Conservation (phyloP, 345 rosid species). For the Anastatica hierochuntica region DNA sequence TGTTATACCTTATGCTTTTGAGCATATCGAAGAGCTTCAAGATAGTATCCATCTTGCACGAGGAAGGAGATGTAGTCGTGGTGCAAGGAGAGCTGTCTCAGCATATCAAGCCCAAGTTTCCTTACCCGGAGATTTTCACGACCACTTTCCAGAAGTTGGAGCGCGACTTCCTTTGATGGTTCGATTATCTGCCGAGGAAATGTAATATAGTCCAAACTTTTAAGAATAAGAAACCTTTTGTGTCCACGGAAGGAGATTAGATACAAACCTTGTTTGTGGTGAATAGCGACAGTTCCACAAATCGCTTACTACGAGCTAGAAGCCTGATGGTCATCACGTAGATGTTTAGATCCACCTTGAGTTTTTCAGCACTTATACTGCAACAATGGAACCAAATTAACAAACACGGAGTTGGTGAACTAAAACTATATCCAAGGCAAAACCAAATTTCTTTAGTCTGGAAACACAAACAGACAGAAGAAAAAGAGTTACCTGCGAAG, state of each 20-base stretch:
- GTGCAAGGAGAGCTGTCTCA: conserved; percentile 83
- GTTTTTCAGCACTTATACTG: conserved; percentile 67
- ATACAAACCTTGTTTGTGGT: conserved; percentile 66
- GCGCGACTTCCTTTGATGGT: conserved; percentile 92
- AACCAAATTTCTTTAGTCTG: conserved; percentile 12
- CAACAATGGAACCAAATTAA: conserved; percentile 18
- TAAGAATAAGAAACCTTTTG: conserved; percentile 2
- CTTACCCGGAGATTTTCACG: conserved; percentile 52
- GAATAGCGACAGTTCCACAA: conserved; percentile 66
- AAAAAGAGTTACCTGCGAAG: conserved; percentile 53
- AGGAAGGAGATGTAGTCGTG: conserved; percentile 39
- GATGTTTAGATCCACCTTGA: conserved; percentile 63
- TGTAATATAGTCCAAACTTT: neutral
- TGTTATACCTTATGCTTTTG: conserved; percentile 70
- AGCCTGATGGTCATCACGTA: conserved; percentile 68
- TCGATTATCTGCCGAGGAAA: conserved; percentile 62
- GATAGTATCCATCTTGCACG: conserved; percentile 84
- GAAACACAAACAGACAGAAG: neutral
- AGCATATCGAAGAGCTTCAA: conserved; percentile 79
- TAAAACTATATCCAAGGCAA: neutral
- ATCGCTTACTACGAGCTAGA: conserved; percentile 53
- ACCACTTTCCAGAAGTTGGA: conserved; percentile 37
- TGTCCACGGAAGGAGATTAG: neutral
- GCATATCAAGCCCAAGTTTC: conserved; percentile 89
- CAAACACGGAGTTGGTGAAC: neutral